phyloP scores from a whole-genome alignment of 345 rosid species.

The Ceriops decandra region DNA sequence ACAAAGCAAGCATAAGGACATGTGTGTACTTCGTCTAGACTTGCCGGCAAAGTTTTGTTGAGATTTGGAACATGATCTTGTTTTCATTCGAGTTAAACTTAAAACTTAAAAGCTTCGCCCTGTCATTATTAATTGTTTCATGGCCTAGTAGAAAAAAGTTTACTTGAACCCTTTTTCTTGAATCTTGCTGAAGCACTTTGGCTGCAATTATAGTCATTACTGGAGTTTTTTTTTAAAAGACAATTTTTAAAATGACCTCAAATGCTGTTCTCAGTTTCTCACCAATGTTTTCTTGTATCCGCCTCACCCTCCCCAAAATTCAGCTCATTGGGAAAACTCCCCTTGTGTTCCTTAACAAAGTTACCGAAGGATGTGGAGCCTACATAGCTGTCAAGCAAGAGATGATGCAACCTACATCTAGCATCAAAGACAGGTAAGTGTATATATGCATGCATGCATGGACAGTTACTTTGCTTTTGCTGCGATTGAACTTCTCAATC shows the following conservation, averaged over 20 bases:
- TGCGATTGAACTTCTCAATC: too few relatives aligned
- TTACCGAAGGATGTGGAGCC: constrained; percentile 88
- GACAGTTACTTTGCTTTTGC: background rate
- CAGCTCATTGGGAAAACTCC: constrained; percentile 89
- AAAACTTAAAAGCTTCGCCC: background rate
- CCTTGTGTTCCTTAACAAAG: constrained; percentile 73
- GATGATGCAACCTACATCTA: constrained; percentile 88
- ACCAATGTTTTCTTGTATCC: background rate
- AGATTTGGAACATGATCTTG: too few relatives aligned
- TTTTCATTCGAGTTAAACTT: too few relatives aligned
- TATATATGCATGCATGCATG: too few relatives aligned
- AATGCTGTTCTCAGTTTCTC: background rate
- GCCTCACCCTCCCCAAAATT: background rate
- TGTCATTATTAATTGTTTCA: background rate
- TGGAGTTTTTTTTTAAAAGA: too few relatives aligned
- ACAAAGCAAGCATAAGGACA: too few relatives aligned
- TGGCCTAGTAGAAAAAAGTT: background rate
- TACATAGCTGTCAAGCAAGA: constrained; percentile 88
- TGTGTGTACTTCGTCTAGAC: too few relatives aligned
- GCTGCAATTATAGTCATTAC: too few relatives aligned
- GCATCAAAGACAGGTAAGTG: constrained; percentile 84
- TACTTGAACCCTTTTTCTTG: background rate
- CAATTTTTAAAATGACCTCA: too few relatives aligned
- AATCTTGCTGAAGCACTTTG: constrained; percentile 1
- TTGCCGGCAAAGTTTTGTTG: too few relatives aligned